Evolutionary conservation across 139 green algal genomes (phyloP).

Genomic region (Chlorella sp.): DNA sequence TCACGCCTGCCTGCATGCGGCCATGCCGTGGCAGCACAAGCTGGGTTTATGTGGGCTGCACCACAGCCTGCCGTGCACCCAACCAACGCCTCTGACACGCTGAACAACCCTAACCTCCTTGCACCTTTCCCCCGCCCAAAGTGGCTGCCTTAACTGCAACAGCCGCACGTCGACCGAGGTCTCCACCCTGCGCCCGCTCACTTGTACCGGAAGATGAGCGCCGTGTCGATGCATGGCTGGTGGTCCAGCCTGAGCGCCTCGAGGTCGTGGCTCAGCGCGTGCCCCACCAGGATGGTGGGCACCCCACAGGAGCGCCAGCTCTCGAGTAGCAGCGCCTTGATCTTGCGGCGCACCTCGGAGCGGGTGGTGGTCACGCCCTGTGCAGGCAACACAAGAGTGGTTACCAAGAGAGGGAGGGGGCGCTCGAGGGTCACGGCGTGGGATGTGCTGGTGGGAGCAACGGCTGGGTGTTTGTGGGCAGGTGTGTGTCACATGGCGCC

Average conservation of each 20-base stretch:
- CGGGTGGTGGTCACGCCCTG: slow-evolving; percentile 19
- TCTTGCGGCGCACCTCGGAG: slow-evolving; percentile 14
- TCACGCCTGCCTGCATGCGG: no score
- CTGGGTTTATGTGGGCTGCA: background rate
- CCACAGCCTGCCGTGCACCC: background rate
- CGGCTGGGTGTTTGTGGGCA: no score
- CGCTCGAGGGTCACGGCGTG: no score
- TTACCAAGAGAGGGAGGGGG: no score
- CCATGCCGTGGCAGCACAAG: background rate
- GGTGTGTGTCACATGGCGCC: no score
- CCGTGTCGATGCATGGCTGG: slow-evolving; percentile 50
- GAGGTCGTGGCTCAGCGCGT: slow-evolving; percentile 55
- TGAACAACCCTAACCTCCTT: background rate
- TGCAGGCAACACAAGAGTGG: background rate
- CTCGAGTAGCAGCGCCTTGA: slow-evolving; percentile 30
- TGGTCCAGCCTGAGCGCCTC: slow-evolving; percentile 45
- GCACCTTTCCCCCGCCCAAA: background rate
- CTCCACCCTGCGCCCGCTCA: slow-evolving; percentile 3
- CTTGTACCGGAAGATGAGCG: slow-evolving; percentile 42
- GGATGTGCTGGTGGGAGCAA: no score
- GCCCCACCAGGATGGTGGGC: slow-evolving; percentile 48
- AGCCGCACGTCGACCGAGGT: background rate
- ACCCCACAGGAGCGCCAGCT: background rate
- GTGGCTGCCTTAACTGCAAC: background rate
- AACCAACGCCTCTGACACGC: background rate